Conservation (phyloP, 208 protist genomes). For the Phytomonas sp. region DNA sequence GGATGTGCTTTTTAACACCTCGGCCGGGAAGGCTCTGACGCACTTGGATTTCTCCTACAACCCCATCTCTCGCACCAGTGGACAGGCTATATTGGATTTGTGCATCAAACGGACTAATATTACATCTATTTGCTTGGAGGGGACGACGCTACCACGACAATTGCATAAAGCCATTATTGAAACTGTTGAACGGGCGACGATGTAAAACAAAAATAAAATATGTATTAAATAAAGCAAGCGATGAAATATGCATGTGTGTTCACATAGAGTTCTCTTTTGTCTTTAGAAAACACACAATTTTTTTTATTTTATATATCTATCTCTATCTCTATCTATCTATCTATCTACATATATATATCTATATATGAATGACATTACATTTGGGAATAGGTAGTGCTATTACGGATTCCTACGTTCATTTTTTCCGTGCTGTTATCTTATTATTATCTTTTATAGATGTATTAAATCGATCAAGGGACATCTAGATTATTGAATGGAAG, state of each 20-base stretch:
- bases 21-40: background rate
- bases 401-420: background rate
- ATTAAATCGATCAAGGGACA: background rate
- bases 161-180: background rate
- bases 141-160: slow-evolving; percentile 3
- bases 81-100: slow-evolving; percentile 4
- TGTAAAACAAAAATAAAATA: background rate
- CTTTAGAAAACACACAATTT: background rate
- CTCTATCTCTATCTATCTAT: slow-evolving; percentile 3
- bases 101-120: background rate
- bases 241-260: background rate
- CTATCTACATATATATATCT: slow-evolving; percentile 7
- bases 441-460: background rate
- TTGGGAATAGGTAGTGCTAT: background rate
- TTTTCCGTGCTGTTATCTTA: background rate
- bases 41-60: slow-evolving; percentile 10
- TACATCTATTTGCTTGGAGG: background rate
- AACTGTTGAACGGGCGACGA: background rate
- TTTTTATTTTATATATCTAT: background rate
- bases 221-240: background rate
- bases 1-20: background rate
- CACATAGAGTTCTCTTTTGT: background rate
- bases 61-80: slow-evolving; percentile 6
- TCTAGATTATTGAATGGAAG: background rate
- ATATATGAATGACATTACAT: background rate